A percentile compares a stretch with the other conserved stretches of the same genome.
phyloP scores from a whole-genome alignment of 2,329 filamentous ascomycete genomes.

The Falciphora oryzae region DNA sequence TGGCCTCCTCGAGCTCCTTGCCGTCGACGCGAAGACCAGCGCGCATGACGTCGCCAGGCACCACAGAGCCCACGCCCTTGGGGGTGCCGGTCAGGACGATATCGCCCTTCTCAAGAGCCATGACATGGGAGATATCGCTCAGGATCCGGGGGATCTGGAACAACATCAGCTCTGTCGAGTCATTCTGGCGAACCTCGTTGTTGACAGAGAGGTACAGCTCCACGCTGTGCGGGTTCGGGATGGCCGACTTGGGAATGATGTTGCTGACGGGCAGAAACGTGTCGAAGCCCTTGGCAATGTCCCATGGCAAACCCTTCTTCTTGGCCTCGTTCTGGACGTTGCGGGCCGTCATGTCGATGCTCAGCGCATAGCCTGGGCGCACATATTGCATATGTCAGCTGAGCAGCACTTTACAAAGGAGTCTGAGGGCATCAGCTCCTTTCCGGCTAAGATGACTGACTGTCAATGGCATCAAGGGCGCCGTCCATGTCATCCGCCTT shows the following conservation, averaged over 20 bases:
- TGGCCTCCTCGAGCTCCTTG: conserved; percentile 77
- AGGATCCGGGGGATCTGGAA: conserved; percentile 84
- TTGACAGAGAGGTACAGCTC: conserved; percentile 86
- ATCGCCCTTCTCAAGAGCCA: conserved; percentile 89
- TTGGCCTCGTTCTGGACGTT: conserved; percentile 97
- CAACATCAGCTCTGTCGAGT: conserved; percentile 91
- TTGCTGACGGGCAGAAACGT: conserved; percentile 88
- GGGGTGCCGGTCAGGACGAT: conserved; percentile 95
- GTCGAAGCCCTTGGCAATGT: conserved; percentile 95
- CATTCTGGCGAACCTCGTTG: conserved; percentile 68
- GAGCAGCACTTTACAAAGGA: conserved; percentile 8
- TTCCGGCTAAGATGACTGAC: conserved; percentile 37
- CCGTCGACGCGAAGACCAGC: conserved; percentile 76
- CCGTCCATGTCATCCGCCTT: conserved; percentile 65
- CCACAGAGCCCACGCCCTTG: conserved; percentile 85
- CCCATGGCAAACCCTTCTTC: conserved; percentile 93
- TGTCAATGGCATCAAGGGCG: conserved; percentile 77
- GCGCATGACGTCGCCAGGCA: conserved; percentile 79
- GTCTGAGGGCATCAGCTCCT: background rate
- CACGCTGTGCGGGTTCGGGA: conserved; percentile 82
- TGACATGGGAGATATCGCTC: conserved; percentile 88
- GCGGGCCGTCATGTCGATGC: conserved; percentile 95
- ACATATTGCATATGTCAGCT: background rate
- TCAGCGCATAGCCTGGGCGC: conserved; percentile 68
- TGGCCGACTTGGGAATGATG: conserved; percentile 71